phyloP scores from a whole-genome alignment of 805 yeast species.

The Priceomyces melissophilus region DNA sequence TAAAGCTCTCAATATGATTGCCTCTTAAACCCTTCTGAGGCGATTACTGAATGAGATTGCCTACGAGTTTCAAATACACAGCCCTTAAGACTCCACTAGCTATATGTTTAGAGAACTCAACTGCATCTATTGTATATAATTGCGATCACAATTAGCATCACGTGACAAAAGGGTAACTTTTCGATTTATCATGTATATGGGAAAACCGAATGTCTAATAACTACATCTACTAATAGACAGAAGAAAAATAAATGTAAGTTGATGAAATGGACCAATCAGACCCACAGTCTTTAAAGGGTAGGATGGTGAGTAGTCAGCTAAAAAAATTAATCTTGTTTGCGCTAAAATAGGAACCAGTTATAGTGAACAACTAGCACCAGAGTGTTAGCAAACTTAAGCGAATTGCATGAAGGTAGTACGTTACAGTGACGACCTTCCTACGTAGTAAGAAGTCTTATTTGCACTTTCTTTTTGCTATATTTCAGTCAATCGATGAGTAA shows the following conservation, averaged over 20 bases:
- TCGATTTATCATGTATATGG: no score
- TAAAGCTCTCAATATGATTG: no score
- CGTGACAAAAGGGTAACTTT: no score
- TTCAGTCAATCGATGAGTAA: slow-evolving; percentile 5
- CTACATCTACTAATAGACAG: background rate
- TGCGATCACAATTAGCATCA: no score
- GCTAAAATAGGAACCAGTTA: slow-evolving; percentile 84
- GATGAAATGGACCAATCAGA: slow-evolving; percentile 67
- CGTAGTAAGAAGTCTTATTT: slow-evolving; percentile 1
- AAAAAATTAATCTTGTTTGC: slow-evolving; percentile 69
- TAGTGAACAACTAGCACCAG: slow-evolving; percentile 68
- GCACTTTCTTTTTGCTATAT: background rate
- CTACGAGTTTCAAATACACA: no score
- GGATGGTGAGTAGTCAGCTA: slow-evolving; percentile 73
- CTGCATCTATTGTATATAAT: no score
- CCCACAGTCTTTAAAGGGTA: slow-evolving; percentile 34
- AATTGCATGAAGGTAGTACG: background rate
- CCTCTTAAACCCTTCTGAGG: no score
- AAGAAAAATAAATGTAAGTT: slow-evolving; percentile 38
- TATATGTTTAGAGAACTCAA: no score
- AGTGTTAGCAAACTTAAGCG: slow-evolving; percentile 80
- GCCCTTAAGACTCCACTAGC: no score
- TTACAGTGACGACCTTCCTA: slow-evolving; percentile 2
- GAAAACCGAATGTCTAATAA: no score
- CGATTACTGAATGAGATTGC: no score